Percentiles rank a stretch among this genome's conserved stretches.
Evolutionary conservation across 2,329 filamentous ascomycete species (phyloP).

Genomic region (Aspergillus ruber): DNA sequence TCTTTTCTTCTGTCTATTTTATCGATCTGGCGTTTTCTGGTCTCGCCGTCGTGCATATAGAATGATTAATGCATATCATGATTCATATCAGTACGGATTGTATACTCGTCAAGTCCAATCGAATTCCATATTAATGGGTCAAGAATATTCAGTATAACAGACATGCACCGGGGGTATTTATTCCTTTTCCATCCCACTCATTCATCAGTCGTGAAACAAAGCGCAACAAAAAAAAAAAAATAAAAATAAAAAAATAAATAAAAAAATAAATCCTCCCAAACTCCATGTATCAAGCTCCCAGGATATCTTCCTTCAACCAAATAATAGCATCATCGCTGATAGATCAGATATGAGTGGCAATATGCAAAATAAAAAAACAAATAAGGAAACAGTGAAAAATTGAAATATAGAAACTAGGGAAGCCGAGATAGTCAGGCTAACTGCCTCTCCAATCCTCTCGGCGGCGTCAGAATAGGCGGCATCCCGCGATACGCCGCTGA

Average conservation of each 20-base stretch:
- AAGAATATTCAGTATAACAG: background rate
- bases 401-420: background rate
- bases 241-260: background rate
- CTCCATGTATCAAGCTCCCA: background rate
- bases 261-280: background rate
- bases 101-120: too few species aligned
- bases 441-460: slow-evolving; percentile 33
- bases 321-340: background rate
- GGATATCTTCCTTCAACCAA: background rate
- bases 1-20: background rate
- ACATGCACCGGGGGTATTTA: slow-evolving; percentile 5
- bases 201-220: background rate
- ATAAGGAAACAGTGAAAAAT: background rate
- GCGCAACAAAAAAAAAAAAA: background rate
- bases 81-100: too few species aligned
- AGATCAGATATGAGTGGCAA: background rate
- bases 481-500: slow-evolving; percentile 20
- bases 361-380: background rate
- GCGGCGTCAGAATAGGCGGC: slow-evolving; percentile 22
- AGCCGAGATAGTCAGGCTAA: slow-evolving; percentile 23
- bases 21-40: background rate
- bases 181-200: slow-evolving; percentile 4
- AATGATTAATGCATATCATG: too few species aligned
- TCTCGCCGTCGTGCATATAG: background rate
- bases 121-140: background rate